Base-by-base conservation (phyloP, 176 grass and related monocot species). In the Oryza rufipogon region DNA sequence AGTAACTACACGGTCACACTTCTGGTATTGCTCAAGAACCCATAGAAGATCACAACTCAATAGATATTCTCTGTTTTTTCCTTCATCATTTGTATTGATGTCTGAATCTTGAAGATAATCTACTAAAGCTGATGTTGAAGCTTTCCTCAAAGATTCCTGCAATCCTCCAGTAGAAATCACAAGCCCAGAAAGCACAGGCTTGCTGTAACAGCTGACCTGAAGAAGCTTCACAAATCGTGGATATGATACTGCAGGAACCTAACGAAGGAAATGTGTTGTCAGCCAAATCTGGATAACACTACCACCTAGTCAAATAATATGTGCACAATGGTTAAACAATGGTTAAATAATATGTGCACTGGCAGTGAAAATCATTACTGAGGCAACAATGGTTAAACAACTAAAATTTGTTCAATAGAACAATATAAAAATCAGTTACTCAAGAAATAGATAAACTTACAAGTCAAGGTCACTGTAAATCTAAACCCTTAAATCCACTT, bases 121-220 rank as follows among this genome's bases (percentile, higher is more conserved):
- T 64, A 95, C 73, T 70, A 98, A 86, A 87, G 96, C 87, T 74
- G 81, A 73, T 54, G 79, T 83, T 64, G 93, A 89, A 78, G 86
- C 71, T 90, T 92, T 98, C 60, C 80, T 85, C 83, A 98, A 83
- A 52, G 93, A 98, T 69, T 94, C 96, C 77, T 95, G 96, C 85
- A 98, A 91, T 67, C 89, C 96, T 88, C 96, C 96, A n/a, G 80
- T 91, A 90, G 96, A 92, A 80, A 98, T 90, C 66, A 98, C 96
- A 72, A 98, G 89, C 22, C 96, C 93, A 79, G 96, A 90, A 76
- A 95, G 96, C 83, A 98, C 91, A 89, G 47, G 64, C 66, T 81
- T 83, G 70, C 96, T 98, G 86, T 92, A 98, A 83, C 85, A 90
- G 66, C 66, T 87, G 68, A 87, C 87, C 47, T 66, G 81, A 76